Evolutionary conservation across 2,329 filamentous ascomycete genomes (phyloP), one percentile per base, ranked within the genome.

Genomic region (Pseudonectria foliicola): DNA sequence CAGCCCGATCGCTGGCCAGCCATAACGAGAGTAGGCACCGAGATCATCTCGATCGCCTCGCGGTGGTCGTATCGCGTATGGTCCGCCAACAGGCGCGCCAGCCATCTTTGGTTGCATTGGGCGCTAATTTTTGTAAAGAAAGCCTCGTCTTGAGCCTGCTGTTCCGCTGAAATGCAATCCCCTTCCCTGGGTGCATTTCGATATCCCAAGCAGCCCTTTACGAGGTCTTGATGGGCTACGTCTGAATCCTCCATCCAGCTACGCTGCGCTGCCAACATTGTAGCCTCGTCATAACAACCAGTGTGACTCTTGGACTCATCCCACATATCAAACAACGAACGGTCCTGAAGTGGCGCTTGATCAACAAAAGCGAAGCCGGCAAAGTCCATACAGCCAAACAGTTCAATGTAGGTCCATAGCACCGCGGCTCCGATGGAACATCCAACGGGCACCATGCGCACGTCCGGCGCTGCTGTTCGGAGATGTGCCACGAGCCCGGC

Each of bases 381-480:
- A 39, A 53, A 53, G n/a, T 52, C 48, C 10, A 29, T 30, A 12
- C 47, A 48, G 5, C 46, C 46, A 35, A 53, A 53, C 11, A 53
- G 29, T 23, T 53, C 50, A 13, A 49, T 18, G 6, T 53, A 52
- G 6, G 50, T 52, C 50, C 50, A 53, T n/a, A 53, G 34, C 23
- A 53, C 50, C 12, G 50, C 50, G 15, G 50, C 50, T 10, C 50
- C 50, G 21, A 53, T 53, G 10, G 50, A 53, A 25, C 50, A 53
- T 13, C 50, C 50, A 23, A 53, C 50, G 7, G 50, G 50, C 12
- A 53, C 34, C 15, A 53, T 39, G 12, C 35, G 35, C n/a, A 43
- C 29, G 5, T 28, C 34, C 5, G 43, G 30, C n/a, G 37, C 42
- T n/a, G 37, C 35, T 35, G 43, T 45, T 29, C 38, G 39, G 25